Evolutionary conservation across 331 rosid species (phyloP), one percentile per base, ranked within the genome.

Genomic region (Rosa hybrid): DNA sequence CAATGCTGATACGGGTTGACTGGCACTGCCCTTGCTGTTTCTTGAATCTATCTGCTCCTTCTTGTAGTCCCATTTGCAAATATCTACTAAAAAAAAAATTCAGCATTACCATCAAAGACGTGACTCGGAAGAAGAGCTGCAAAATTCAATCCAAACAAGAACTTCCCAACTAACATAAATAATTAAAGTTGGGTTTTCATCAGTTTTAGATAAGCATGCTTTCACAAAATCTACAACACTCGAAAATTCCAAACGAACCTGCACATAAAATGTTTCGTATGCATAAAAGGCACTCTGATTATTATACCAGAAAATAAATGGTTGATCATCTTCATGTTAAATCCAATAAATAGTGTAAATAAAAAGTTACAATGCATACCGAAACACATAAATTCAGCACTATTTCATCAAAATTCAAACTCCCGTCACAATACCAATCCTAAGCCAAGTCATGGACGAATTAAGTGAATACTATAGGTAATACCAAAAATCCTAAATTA

Each of bases 11-110:
- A 34, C 88, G 86, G 2, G 93, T 89, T 59, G 90, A 54, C 74
- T 91, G 94, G 30, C 94, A 91, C 77, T 85, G 84, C 74, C 83
- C 93, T 54, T 93, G 97, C 72, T 91, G 97, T 79, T 84, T 93
- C 88, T 90, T 86, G 76, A 91, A 93, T 81, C 64, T 88, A 42
- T 91, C 88, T 42, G 89, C 69, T 79, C 80, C 67, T 7, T 87
- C 92, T 83, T 91, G 88, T 82, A 93, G 74, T 38, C 85, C 90
- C 94, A 93, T 93, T 88, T 86, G 75, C 20, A 69, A 54, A 38
- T 16, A 0, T 53, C 23, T n/a, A 54, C 23, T 18, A 7, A 18
- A 7, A 27, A n/a, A n/a, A 20, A 54, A 54, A 18, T 54, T 50
- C 25, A 54, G 11, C 62, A 18, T 18, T 20, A 18, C 21, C 20